These are phyloP conservation scores for Bipolaris victoriae DNA, from an alignment of 2,329 filamentous ascomycete genomes.

Conservation along the genomic window DNA sequence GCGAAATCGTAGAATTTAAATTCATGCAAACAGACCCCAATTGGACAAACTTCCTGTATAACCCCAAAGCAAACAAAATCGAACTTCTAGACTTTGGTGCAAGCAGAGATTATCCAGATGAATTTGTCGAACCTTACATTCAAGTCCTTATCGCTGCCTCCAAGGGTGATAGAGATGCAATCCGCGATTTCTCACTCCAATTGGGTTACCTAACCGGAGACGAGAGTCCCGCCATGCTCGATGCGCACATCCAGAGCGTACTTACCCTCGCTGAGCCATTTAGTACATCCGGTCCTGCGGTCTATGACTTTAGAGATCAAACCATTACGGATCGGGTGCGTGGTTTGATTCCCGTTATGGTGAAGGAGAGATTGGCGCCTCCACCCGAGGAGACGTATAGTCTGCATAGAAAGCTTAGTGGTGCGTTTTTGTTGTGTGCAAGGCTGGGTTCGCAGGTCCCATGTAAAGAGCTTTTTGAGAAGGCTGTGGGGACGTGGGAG, in stretches of 20 bases:
- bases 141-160: conserved; percentile 81
- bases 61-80: conserved; percentile 71
- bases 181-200: conserved; percentile 72
- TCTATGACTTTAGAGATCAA: conserved; percentile 93
- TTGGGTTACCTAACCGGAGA: conserved; percentile 92
- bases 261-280: conserved; percentile 94
- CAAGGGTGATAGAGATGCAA: conserved; percentile 66
- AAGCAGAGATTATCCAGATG: conserved; percentile 79
- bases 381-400: conserved; percentile 98
- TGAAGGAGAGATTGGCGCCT: conserved; percentile 83
- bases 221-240: conserved; percentile 83
- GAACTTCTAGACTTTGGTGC: conserved; percentile 97
- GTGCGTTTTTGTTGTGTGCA: conserved; percentile 91
- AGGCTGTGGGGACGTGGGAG: conserved; percentile 54
- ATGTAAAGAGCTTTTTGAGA: conserved; percentile 79
- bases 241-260: conserved; percentile 88
- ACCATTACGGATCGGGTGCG: conserved; percentile 96
- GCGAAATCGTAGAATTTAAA: conserved; percentile 90
- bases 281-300: conserved; percentile 69
- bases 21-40: conserved; percentile 99
- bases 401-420: conserved; percentile 91
- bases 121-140: conserved; percentile 82
- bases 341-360: conserved; percentile 87
- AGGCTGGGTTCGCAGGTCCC: conserved; percentile 80
- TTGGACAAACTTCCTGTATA: conserved; percentile 99